Conservation (phyloP, 345 rosid genomes). For the Eucalyptus tenuipes region DNA sequence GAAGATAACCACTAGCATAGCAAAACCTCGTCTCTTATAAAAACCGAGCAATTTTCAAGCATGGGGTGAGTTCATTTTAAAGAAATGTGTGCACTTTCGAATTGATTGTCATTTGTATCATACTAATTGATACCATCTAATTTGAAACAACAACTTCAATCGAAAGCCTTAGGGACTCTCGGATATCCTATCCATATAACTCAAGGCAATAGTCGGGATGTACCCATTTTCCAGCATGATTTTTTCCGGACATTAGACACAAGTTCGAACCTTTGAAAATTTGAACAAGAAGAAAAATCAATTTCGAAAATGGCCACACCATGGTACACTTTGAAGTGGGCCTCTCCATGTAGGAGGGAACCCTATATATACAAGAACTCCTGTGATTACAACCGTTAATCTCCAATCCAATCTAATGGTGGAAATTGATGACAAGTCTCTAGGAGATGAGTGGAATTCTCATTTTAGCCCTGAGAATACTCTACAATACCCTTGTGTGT, state of each 20-base stretch:
- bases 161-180: neutral
- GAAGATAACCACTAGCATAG: too few relatives aligned
- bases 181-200: neutral
- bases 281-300: neutral
- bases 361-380: neutral
- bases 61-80: neutral
- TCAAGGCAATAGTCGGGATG: accelerated
- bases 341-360: neutral
- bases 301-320: neutral
- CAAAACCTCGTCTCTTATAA: neutral
- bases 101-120: neutral
- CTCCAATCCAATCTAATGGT: neutral
- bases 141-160: neutral
- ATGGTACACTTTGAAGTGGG: neutral
- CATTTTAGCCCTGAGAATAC: neutral
- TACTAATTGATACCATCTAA: too few relatives aligned
- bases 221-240: neutral
- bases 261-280: neutral
- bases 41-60: neutral
- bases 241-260: neutral
- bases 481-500: neutral
- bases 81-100: accelerated
- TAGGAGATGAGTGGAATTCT: neutral
- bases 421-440: neutral
- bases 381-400: neutral